Percentiles rank a stretch among this genome's conserved stretches.
Conservation (phyloP, 2,329 filamentous ascomycete genomes). For the Microcyclospora tardicrescens region DNA sequence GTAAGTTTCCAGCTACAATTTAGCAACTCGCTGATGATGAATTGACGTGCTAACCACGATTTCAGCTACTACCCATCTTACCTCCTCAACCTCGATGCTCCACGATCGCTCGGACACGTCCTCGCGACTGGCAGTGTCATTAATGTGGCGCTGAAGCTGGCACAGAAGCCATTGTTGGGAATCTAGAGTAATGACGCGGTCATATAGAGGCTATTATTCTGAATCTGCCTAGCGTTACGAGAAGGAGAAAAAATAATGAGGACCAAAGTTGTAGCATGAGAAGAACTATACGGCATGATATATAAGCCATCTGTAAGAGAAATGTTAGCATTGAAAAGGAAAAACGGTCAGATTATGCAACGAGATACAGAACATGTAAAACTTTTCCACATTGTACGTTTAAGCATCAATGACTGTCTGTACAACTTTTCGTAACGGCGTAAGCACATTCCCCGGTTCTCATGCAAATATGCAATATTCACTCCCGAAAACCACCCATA, state of each 20-base stretch:
- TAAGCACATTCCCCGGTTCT: too few relatives aligned
- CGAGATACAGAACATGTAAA: too few relatives aligned
- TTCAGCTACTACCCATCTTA: constrained; percentile 15
- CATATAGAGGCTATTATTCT: too few relatives aligned
- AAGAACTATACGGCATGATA: not conserved
- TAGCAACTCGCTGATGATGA: not conserved
- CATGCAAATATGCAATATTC: too few relatives aligned
- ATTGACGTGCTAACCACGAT: not conserved
- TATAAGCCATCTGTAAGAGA: not conserved
- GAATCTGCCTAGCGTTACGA: too few relatives aligned
- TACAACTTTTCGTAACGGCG: too few relatives aligned
- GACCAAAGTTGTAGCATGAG: not conserved
- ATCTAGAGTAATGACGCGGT: not conserved
- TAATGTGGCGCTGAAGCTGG: constrained; percentile 16
- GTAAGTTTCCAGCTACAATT: constrained; percentile 7
- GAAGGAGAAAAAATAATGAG: too few relatives aligned
- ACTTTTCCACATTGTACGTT: too few relatives aligned
- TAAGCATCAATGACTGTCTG: too few relatives aligned
- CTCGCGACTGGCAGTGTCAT: constrained; percentile 17
- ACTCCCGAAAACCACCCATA: too few relatives aligned
- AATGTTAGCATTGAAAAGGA: not conserved
- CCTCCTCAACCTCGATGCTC: constrained; percentile 12
- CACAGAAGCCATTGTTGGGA: constrained; percentile 14
- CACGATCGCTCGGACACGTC: constrained; percentile 14
- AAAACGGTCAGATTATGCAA: too few relatives aligned